Conservation (phyloP, 164 flowering plant species). For the Vitis rotundifolia region DNA sequence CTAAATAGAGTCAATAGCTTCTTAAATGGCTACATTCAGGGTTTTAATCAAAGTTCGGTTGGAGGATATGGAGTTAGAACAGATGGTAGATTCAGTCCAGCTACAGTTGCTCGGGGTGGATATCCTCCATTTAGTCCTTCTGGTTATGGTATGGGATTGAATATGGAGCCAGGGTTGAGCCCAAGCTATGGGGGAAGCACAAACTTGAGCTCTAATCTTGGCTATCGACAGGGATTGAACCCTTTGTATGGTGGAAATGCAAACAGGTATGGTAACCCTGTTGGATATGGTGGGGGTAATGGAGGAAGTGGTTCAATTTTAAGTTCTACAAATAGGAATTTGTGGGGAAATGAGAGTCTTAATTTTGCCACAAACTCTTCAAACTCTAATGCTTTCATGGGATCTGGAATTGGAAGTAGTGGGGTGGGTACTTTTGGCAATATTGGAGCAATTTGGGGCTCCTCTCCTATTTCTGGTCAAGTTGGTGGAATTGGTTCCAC, state of each 20-base stretch:
- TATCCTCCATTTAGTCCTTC: constrained; percentile 54
- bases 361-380: constrained; percentile 35
- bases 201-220: constrained; percentile 37
- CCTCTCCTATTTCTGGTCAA: constrained; percentile 40
- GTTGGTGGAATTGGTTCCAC: constrained; percentile 39
- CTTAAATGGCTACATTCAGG: constrained; percentile 59
- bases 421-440: constrained; percentile 45
- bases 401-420: constrained; percentile 47
- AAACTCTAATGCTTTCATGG: constrained; percentile 36
- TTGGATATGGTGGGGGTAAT: constrained; percentile 44
- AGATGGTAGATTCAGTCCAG: constrained; percentile 77
- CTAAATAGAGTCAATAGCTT: constrained; percentile 56
- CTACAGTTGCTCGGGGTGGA: constrained; percentile 56
- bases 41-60: constrained; percentile 49
- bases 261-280: constrained; percentile 42
- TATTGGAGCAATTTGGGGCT: constrained; percentile 61
- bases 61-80: constrained; percentile 64
- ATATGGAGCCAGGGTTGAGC: constrained; percentile 59
- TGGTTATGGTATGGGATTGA: constrained; percentile 52
- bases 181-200: constrained; percentile 46
- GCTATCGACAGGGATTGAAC: constrained; percentile 54
- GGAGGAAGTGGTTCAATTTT: constrained; percentile 47
- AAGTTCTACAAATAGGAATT: constrained; percentile 41
- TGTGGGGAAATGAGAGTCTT: constrained; percentile 65
- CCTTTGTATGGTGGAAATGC: constrained; percentile 46